phyloP scores from a whole-genome alignment of 2,329 filamentous ascomycete species.

The Colletotrichum magnum region DNA sequence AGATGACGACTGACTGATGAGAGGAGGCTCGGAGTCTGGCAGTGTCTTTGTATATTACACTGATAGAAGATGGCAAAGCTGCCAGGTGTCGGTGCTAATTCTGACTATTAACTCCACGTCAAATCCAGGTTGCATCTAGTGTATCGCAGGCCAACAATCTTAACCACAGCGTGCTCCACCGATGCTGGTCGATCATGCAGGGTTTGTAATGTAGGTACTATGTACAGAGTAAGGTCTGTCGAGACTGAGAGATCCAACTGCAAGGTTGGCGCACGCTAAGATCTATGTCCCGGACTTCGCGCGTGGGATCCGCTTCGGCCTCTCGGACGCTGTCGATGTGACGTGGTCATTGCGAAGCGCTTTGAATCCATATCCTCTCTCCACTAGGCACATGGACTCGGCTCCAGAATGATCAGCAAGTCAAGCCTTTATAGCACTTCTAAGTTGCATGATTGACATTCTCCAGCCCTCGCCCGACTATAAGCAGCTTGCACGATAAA shows the following conservation, averaged over 20 bases:
- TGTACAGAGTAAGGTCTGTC: constrained; percentile 10
- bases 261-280: constrained; percentile 33
- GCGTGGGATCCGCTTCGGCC: constrained; percentile 37
- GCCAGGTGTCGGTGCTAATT: constrained; percentile 23
- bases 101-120: constrained; percentile 4
- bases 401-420: neutral
- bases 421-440: neutral
- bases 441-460: neutral
- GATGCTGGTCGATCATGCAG: neutral
- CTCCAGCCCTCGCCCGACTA: too few relatives aligned
- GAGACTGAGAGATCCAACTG: constrained; percentile 7
- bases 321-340: constrained; percentile 32
- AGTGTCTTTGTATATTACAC: constrained; percentile 25
- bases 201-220: neutral
- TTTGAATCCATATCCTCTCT: neutral
- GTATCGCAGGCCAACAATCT: too few relatives aligned
- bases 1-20: constrained; percentile 30
- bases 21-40: constrained; percentile 4
- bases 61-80: constrained; percentile 24
- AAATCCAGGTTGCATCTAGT: neutral
- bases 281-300: constrained; percentile 14
- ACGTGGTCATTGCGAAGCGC: constrained; percentile 28
- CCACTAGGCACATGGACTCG: neutral
- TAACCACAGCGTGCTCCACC: neutral
- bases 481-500: too few relatives aligned